Base-by-base conservation (phyloP, 768 basidiomycete species). In the Amanita thiersii region DNA sequence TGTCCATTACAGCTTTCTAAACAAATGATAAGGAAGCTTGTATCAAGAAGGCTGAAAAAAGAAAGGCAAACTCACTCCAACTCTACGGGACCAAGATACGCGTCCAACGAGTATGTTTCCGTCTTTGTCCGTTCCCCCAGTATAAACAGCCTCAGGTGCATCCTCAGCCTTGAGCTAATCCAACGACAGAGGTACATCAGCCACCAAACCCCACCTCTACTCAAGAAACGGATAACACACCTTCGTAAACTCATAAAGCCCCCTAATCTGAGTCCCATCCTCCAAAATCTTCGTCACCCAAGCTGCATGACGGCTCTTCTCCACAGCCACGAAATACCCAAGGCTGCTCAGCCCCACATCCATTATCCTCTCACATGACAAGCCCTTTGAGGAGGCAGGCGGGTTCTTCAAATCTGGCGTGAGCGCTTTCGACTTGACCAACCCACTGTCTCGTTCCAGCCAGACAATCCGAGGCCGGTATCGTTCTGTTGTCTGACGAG, bases 251-350 rank as follows among this genome's bases (percentile, higher is more conserved):
- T 40, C 15, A 6, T 15, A 28, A 36, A 8, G 20, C 1, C 15
- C 9, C 47, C 17, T 48, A 20, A 32, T 42, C 19, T 29, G 7
- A 14, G 62, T 45, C 2, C 64, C 69, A 2, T 70, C 70, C 11
- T 63, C 61, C 4, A 64, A 62, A 5, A 80, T 60, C 46, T 64
- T 63, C 31, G 89, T 50, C 0, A 90, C 66, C 26, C 71, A 65
- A 4, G 73, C 75, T 4, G 68, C n/a, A n/a, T n/a, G 63, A 0
- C 80, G 83, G 47, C 79, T 74, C 1, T 64, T 55, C 37, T 66
- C 64, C 35, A 78, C 52, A 2, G 73, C 84, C 15, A 93, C 63
- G 25, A 88, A 68, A 15, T 75, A 59, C 0, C 86, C 88, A 20
- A 66, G 53, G 0, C 55, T 50, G n/a, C 61, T 55, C 25, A 87